These are phyloP conservation scores for Ziziphus jujuba DNA, from an alignment of 306 rosid genomes.

Conservation along the genomic window DNA sequence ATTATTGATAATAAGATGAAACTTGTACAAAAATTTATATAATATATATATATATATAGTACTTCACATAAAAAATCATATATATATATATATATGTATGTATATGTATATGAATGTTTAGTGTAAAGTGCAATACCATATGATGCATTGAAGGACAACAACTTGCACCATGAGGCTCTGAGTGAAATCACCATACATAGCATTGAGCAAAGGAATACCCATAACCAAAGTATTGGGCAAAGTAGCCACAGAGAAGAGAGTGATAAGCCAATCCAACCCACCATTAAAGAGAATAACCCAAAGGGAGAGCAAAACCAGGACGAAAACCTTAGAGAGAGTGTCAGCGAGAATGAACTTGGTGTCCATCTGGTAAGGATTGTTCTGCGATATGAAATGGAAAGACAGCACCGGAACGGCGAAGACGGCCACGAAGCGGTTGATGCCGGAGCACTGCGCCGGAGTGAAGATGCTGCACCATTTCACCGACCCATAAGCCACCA, in stretches of 20 bases:
- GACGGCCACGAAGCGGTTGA: slow-evolving; percentile 52
- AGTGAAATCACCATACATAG: slow-evolving; percentile 49
- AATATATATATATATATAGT: too few species aligned
- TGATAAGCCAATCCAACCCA: slow-evolving; percentile 42
- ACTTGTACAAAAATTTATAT: too few species aligned
- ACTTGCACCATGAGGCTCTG: slow-evolving; percentile 46
- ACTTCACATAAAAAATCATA: too few species aligned
- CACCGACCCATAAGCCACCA: slow-evolving; percentile 42
- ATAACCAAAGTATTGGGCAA: slow-evolving; percentile 48
- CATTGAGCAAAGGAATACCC: slow-evolving; percentile 49
- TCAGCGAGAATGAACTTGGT: slow-evolving; percentile 40
- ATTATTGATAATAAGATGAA: too few species aligned
- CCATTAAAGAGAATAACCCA: slow-evolving; percentile 26
- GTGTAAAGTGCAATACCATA: slow-evolving; percentile 24
- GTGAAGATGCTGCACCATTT: slow-evolving; percentile 48
- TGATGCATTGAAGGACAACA: slow-evolving; percentile 50
- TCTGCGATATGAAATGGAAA: slow-evolving; percentile 46
- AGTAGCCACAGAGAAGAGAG: slow-evolving; percentile 41
- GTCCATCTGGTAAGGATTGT: slow-evolving; percentile 48
- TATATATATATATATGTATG: too few species aligned
- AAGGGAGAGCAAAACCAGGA: slow-evolving; percentile 28
- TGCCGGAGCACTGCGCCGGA: slow-evolving; percentile 44
- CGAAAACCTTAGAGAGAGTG: slow-evolving; percentile 40
- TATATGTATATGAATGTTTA: too few species aligned
- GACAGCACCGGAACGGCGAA: slow-evolving; percentile 46